Conservation (phyloP, 2,329 filamentous ascomycete genomes). For the Ascochyta viciae-villosae region DNA sequence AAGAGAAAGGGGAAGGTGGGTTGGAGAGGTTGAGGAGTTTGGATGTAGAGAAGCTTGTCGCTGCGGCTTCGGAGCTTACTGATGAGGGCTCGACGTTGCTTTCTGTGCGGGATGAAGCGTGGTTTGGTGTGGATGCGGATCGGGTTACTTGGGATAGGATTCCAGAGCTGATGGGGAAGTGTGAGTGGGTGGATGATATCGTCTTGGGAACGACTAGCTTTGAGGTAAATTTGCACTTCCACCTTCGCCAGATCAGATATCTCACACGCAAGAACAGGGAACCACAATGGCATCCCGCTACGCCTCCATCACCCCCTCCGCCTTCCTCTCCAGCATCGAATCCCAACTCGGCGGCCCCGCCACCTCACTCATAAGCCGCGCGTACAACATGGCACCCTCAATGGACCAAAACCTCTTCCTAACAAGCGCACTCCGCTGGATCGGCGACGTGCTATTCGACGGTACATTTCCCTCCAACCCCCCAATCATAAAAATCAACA, state of each 20-base stretch:
- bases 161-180: slow-evolving; percentile 22
- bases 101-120: slow-evolving; percentile 20
- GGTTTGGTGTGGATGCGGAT: slow-evolving; percentile 19
- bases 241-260: neutral
- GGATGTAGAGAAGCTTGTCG: slow-evolving; percentile 21
- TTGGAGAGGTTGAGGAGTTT: slow-evolving; percentile 17
- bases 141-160: slow-evolving; percentile 30
- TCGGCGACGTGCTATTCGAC: slow-evolving; percentile 55
- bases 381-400: slow-evolving; percentile 48
- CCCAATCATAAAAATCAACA: too few species aligned
- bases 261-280: slow-evolving; percentile 1
- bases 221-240: slow-evolving; percentile 47
- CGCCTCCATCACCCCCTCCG: slow-evolving; percentile 17
- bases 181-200: slow-evolving; percentile 53
- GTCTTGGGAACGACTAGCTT: slow-evolving; percentile 55
- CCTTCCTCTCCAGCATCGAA: slow-evolving; percentile 33
- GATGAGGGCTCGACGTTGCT: slow-evolving; percentile 19
- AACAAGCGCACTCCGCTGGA: slow-evolving; percentile 49
- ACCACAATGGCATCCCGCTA: neutral
- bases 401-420: slow-evolving; percentile 49
- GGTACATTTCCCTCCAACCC: too few species aligned
- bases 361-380: slow-evolving; percentile 28
- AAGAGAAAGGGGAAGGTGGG: slow-evolving; percentile 18
- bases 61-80: slow-evolving; percentile 11
- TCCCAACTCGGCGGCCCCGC: slow-evolving; percentile 21